Conservation (phyloP, 441 rosid species). For the Erodium trifolium region DNA sequence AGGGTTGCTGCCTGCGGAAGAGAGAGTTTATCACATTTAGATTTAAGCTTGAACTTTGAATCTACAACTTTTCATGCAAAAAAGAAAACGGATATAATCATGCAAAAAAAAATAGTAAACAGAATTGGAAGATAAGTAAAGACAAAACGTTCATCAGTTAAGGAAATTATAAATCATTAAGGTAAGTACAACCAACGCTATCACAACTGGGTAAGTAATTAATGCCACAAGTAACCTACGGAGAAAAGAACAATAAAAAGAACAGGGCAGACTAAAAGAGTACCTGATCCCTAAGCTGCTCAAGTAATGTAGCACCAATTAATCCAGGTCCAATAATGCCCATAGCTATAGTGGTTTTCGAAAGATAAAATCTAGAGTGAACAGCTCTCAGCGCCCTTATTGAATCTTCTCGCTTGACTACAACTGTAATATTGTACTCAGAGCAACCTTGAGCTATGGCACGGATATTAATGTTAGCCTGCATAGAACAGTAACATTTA, state of each 20-base stretch:
- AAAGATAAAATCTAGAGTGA: conserved; percentile 84
- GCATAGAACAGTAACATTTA: conserved; percentile 16
- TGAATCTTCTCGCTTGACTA: conserved; percentile 77
- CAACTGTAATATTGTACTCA: conserved; percentile 81
- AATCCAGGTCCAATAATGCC: conserved; percentile 92
- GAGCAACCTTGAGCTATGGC: conserved; percentile 98
- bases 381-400: conserved; percentile 84
- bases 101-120: too few relatives aligned
- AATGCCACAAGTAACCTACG: not conserved
- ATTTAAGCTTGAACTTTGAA: not conserved
- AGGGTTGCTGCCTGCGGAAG: conserved; percentile 66
- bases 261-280: not conserved
- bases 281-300: conserved; percentile 88
- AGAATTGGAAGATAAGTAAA: too few relatives aligned
- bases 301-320: conserved; percentile 80
- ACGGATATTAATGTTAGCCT: conserved; percentile 85
- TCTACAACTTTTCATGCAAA: too few relatives aligned
- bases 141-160: not conserved
- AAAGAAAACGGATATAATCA: too few relatives aligned
- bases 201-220: not conserved
- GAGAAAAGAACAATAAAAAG: not conserved
- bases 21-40: not conserved
- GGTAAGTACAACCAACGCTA: not conserved
- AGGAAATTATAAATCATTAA: not conserved
- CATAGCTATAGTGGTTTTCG: conserved; percentile 79